Evolutionary conservation across 345 rosid species (phyloP), one percentile per base, ranked within the genome.

Genomic region (Heritiera littoralis): DNA sequence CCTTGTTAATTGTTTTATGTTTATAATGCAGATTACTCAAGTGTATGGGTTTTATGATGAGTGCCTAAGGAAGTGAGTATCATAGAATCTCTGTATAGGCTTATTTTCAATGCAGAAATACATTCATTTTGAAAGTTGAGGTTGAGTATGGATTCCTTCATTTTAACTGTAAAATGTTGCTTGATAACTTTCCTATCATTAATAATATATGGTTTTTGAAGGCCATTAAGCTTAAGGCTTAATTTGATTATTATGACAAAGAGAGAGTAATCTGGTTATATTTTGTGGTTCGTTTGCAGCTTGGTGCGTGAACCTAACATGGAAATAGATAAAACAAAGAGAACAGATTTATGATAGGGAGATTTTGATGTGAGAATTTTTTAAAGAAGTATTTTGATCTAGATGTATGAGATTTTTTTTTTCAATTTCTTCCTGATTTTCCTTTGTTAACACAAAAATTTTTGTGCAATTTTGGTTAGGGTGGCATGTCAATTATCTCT

Each of bases 41-140:
- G 99, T 95, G 81, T 93, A 95, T 92, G 98, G 98, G 56, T 95
- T 95, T 85, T 95, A 95, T 85, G 99, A 93, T 80, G 99, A 95
- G 83, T 95, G 99, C 86, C 91, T 95, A 74, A 86, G 99, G 86
- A 95, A 95, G 99, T 95, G 86, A 93, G 99, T 89, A 49, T 78
- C 82, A 78, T 75, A 63, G 72, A 71, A 30, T 58, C 20, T 71
- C 32, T 46, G 67, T 64, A 8, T 76, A 43, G 45, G 74, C 43
- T 70, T 66, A 9, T 65, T 56, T 48, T 2, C 20, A 54, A 14
- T 58, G 49, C 69, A 46, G 12, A 18, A 18, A 45, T 60, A 43
- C 55, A 2, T 46, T 68, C 7, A 23, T 23, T 68, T 55, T 20
- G 32, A 20, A 7, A 68, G 73, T 10, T 69, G 23, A 45, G 54